Conservation (phyloP, 2,329 filamentous ascomycete species). For the Fusarium xyrophilum region DNA sequence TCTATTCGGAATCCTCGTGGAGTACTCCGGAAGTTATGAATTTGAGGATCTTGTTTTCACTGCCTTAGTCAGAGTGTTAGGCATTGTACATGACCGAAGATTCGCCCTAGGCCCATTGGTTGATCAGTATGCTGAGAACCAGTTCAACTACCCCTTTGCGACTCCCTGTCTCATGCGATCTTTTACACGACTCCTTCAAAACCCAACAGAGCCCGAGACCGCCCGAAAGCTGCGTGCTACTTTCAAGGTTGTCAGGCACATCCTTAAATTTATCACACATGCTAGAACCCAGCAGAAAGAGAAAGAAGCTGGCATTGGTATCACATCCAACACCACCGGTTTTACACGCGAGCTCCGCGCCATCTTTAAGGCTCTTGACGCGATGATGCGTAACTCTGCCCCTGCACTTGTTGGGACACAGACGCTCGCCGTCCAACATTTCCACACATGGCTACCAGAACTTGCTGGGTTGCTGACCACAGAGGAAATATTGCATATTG, state of each 20-base stretch:
- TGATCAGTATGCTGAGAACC: constrained; percentile 85
- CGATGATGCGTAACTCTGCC: constrained; percentile 85
- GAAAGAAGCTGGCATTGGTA: constrained; percentile 88
- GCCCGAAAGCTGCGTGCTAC: constrained; percentile 86
- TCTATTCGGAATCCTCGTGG: constrained; percentile 88
- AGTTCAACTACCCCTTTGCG: constrained; percentile 92
- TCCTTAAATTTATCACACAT: constrained; percentile 94
- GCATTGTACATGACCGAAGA: constrained; percentile 91
- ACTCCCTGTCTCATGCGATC: constrained; percentile 87
- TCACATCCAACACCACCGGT: constrained; percentile 72
- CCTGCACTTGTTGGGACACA: constrained; percentile 92
- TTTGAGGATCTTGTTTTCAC: constrained; percentile 94
- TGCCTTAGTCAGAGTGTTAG: constrained; percentile 85
- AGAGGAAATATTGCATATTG: constrained; percentile 88
- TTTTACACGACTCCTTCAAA: constrained; percentile 82
- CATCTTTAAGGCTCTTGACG: constrained; percentile 89
- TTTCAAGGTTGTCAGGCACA: constrained; percentile 92
- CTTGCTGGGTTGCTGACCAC: constrained; percentile 76
- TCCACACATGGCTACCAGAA: constrained; percentile 97
- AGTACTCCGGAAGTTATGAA: constrained; percentile 89
- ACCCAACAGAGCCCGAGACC: constrained; percentile 81
- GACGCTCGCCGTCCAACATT: constrained; percentile 92
- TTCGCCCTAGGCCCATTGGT: constrained; percentile 92
- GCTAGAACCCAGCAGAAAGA: constrained; percentile 83
- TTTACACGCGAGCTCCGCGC: constrained; percentile 85